Percentiles rank a stretch among this genome's conserved stretches.
Evolutionary conservation across 2,329 filamentous ascomycete species (phyloP).

Genomic region (Talaromyces sp.): DNA sequence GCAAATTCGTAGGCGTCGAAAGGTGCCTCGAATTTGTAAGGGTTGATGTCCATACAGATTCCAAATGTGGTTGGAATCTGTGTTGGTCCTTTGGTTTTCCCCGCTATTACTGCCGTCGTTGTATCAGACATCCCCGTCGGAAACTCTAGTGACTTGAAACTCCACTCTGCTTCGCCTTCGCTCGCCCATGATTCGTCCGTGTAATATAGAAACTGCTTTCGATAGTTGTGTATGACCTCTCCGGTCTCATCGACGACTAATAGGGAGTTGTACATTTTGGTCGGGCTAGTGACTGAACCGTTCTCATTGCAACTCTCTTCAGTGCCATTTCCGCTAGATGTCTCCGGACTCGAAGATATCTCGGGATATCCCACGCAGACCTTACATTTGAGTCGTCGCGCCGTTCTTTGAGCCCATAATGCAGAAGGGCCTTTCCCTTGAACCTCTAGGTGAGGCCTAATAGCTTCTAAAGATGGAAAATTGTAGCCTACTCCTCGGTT

Average conservation of each 20-base stretch:
- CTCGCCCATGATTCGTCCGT: conserved; percentile 63
- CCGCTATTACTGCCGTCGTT: neutral
- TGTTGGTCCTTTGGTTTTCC: neutral
- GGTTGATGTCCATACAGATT: conserved; percentile 58
- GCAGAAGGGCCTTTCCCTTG: conserved; percentile 53
- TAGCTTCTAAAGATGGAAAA: conserved; percentile 55
- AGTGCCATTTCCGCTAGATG: neutral
- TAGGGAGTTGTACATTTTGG: conserved; percentile 55
- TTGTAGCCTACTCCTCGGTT: conserved; percentile 54
- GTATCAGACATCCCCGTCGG: neutral
- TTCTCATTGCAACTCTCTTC: neutral
- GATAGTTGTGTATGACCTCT: conserved; percentile 56
- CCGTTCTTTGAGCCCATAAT: conserved; percentile 56
- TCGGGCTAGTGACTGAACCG: neutral
- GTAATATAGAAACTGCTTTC: conserved; percentile 63
- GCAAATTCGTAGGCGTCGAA: conserved; percentile 61
- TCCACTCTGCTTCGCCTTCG: conserved; percentile 44
- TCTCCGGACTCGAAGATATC: conserved; percentile 25
- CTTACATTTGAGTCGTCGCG: conserved; percentile 53
- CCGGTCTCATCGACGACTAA: conserved; percentile 56
- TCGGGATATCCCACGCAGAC: conserved; percentile 65
- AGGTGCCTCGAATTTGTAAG: conserved; percentile 57
- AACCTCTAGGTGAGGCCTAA: conserved; percentile 58
- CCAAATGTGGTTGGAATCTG: conserved; percentile 43
- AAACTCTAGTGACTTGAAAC: conserved; percentile 29